Percentiles rank a stretch among this genome's conserved stretches.
phyloP scores from a whole-genome alignment of 2,329 filamentous ascomycete genomes.

The Fusarium zealandicum region DNA sequence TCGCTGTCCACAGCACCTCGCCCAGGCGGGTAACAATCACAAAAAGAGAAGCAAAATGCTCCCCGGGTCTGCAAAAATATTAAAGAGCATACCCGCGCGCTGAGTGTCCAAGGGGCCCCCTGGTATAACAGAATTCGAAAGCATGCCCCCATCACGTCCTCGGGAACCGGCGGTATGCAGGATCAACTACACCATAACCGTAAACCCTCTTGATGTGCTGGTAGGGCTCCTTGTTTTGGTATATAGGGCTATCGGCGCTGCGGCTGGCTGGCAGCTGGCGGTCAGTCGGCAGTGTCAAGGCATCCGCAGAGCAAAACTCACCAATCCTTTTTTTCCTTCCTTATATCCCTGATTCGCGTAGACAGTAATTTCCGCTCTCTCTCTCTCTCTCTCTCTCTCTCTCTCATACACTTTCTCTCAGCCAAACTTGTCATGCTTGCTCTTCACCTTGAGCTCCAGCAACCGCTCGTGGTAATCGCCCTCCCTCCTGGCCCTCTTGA shows the following conservation, averaged over 20 bases:
- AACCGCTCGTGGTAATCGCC: conserved; percentile 90
- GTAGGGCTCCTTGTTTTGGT: not conserved
- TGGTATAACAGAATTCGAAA: not conserved
- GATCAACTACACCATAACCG: conserved; percentile 1
- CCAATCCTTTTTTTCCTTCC: too few species aligned
- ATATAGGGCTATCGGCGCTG: not conserved
- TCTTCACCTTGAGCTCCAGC: conserved; percentile 87
- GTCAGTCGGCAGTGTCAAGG: not conserved
- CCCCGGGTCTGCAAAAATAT: too few species aligned
- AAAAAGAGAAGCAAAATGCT: not conserved
- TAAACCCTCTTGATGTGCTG: conserved; percentile 7
- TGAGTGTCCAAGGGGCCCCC: not conserved
- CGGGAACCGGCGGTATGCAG: conserved; percentile 6
- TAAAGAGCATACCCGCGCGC: too few species aligned
- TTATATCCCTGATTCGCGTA: not conserved
- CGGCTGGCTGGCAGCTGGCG: not conserved
- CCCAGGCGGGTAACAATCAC: not conserved
- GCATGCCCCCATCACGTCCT: not conserved
- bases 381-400: too few species aligned
- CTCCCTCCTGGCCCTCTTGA: conserved; percentile 84
- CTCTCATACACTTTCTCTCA: conserved; percentile 34
- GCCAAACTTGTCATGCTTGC: conserved; percentile 85
- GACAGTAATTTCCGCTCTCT: not conserved
- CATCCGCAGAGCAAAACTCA: not conserved
- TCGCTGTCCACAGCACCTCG: not conserved